These are phyloP conservation scores for Neofusicoccum parvum DNA, from an alignment of 2,329 filamentous ascomycete genomes.

Conservation along the genomic window DNA sequence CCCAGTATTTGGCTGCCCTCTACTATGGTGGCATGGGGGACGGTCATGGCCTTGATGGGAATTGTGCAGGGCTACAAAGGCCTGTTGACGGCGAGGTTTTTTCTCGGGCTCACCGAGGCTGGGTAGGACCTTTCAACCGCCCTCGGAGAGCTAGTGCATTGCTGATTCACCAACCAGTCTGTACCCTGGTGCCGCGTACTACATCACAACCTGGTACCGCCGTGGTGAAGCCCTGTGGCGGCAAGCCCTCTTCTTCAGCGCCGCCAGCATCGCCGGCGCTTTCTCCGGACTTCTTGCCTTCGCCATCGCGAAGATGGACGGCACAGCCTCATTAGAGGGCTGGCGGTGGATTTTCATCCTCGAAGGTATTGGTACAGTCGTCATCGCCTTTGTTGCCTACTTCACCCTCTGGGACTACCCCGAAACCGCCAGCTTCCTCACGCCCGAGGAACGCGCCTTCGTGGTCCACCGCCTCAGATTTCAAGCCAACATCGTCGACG, in stretches of 20 bases:
- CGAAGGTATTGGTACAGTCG: slow-evolving; percentile 23
- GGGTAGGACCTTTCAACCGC: neutral
- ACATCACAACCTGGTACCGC: slow-evolving; percentile 63
- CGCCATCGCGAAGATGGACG: slow-evolving; percentile 61
- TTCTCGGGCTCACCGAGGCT: slow-evolving; percentile 38
- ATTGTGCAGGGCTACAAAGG: slow-evolving; percentile 50
- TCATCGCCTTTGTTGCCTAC: slow-evolving; percentile 28
- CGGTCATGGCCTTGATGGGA: slow-evolving; percentile 47
- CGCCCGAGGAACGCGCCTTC: slow-evolving; percentile 31
- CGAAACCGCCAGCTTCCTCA: slow-evolving; percentile 27
- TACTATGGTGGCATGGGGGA: slow-evolving; percentile 49
- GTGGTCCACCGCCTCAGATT: slow-evolving; percentile 27
- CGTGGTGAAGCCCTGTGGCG: slow-evolving; percentile 58
- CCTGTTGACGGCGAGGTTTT: slow-evolving; percentile 49
- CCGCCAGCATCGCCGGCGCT: slow-evolving; percentile 55
- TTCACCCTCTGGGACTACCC: slow-evolving; percentile 64
- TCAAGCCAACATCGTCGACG: neutral
- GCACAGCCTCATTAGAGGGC: slow-evolving; percentile 43
- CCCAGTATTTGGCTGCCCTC: slow-evolving; percentile 39
- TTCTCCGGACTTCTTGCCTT: slow-evolving; percentile 59
- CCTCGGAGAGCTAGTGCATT: neutral
- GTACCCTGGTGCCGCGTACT: slow-evolving; percentile 44
- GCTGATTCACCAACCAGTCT: slow-evolving; percentile 24
- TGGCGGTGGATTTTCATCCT: slow-evolving; percentile 33
- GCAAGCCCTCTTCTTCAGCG: slow-evolving; percentile 60